These are phyloP conservation scores for Favolaschia claudopus DNA, from an alignment of 768 basidiomycete genomes.

Conservation along the genomic window DNA sequence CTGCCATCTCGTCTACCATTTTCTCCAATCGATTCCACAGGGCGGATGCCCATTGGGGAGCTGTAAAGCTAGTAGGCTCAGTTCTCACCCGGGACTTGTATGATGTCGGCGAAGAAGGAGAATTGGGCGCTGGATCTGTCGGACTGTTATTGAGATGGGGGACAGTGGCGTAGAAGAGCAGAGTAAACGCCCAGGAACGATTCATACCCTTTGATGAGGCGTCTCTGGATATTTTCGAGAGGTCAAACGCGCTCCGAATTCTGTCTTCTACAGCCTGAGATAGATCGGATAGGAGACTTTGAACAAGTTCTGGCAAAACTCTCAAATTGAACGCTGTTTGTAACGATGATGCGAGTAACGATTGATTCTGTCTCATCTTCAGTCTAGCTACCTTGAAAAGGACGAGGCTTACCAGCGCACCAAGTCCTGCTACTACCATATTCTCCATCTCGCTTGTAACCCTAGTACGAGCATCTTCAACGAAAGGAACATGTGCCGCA, in stretches of 20 bases:
- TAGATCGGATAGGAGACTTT: constrained; percentile 78
- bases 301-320: constrained; percentile 83
- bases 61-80: constrained; percentile 89
- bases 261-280: constrained; percentile 84
- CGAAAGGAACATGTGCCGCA: constrained; percentile 69
- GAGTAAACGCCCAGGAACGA: background rate
- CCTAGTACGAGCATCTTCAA: constrained; percentile 73
- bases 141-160: constrained; percentile 3
- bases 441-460: constrained; percentile 90
- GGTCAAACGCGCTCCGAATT: constrained; percentile 85
- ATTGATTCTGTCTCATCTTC: constrained; percentile 72
- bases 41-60: constrained; percentile 84
- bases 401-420: constrained; percentile 66
- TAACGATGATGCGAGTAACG: constrained; percentile 88
- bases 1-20: constrained; percentile 89
- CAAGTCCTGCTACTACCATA: constrained; percentile 85
- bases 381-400: constrained; percentile 10
- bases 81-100: constrained; percentile 90
- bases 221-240: constrained; percentile 86
- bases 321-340: constrained; percentile 96
- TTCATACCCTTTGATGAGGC: constrained; percentile 75
- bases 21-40: constrained; percentile 84
- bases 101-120: constrained; percentile 49
- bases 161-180: constrained; percentile 24
- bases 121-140: constrained; percentile 37